phyloP scores from a whole-genome alignment of 176 grass and related monocot genomes.

The Melocanna baccifera region DNA sequence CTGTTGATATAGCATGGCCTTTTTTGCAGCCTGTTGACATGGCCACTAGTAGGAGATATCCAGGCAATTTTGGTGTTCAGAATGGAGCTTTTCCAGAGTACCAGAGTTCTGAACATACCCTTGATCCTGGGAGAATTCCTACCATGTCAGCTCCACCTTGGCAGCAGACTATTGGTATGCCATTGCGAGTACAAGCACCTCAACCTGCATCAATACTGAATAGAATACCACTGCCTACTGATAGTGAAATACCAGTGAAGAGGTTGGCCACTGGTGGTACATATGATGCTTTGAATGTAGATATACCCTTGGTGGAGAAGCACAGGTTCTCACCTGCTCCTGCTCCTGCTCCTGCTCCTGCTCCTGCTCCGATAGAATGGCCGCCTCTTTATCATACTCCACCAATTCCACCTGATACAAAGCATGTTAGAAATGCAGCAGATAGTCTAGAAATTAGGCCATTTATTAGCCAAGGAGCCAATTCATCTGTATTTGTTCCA shows the following conservation, averaged over 20 bases:
- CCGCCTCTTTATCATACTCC: conserved; percentile 35
- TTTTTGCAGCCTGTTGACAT: conserved; percentile 54
- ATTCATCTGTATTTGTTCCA: conserved; percentile 68
- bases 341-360: conserved; percentile 35
- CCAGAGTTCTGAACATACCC: conserved; percentile 44
- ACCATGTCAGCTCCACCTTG: conserved; percentile 33
- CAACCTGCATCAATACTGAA: conserved; percentile 39
- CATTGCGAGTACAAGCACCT: conserved; percentile 43
- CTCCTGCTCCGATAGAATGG: conserved; percentile 42
- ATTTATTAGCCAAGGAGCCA: conserved; percentile 41
- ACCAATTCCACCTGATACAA: conserved; percentile 40
- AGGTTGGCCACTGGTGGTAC: conserved; percentile 37
- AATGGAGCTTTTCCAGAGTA: conserved; percentile 38
- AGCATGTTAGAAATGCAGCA: conserved; percentile 45
- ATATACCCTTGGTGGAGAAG: conserved; percentile 39
- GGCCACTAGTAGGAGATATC: conserved; percentile 45
- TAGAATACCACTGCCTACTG: conserved; percentile 44
- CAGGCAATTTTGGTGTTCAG: conserved; percentile 42
- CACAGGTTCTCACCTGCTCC: conserved; percentile 41
- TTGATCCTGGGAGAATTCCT: conserved; percentile 34
- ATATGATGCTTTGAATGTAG: conserved; percentile 47
- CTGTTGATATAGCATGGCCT: conserved; percentile 7
- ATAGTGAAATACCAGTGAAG: conserved; percentile 52
- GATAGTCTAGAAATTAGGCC: conserved; percentile 51
- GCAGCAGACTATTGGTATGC: conserved; percentile 57